Conservation (phyloP, 441 rosid genomes). For the Mallotus repandus region DNA sequence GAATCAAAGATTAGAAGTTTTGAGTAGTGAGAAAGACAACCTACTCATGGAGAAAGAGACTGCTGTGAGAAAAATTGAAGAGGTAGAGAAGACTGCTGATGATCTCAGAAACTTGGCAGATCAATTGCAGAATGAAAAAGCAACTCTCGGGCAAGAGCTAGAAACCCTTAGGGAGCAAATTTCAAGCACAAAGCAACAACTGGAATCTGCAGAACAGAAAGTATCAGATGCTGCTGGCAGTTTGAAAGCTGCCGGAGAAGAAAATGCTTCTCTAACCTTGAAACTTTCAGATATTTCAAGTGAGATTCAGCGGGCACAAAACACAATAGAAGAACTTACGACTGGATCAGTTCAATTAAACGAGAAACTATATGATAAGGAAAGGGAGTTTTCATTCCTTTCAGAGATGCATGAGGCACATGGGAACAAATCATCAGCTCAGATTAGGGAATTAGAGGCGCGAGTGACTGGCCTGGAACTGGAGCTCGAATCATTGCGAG, state of each 20-base stretch:
- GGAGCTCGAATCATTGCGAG: conserved; percentile 49
- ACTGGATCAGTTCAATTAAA: conserved; percentile 45
- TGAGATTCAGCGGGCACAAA: conserved; percentile 53
- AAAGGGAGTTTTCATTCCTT: conserved; percentile 51
- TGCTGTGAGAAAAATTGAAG: conserved; percentile 53
- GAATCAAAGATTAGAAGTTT: conserved; percentile 49
- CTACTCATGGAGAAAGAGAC: conserved; percentile 52
- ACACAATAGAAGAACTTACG: conserved; percentile 36
- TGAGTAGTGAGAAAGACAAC: conserved; percentile 43
- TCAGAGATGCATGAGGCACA: conserved; percentile 54
- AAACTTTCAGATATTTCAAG: conserved; percentile 46
- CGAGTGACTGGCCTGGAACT: conserved; percentile 47
- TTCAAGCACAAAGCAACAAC: conserved; percentile 47
- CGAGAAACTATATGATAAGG: conserved; percentile 53
- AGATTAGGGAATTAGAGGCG: conserved; percentile 50
- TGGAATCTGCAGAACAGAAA: conserved; percentile 52
- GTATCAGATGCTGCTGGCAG: conserved; percentile 43
- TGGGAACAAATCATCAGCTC: conserved; percentile 49
- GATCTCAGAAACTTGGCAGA: conserved; percentile 50
- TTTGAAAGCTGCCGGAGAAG: conserved; percentile 50
- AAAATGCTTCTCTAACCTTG: conserved; percentile 50
- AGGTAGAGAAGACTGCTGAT: conserved; percentile 47
- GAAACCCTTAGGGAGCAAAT: conserved; percentile 40
- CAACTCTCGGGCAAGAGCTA: conserved; percentile 37
- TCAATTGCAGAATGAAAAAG: conserved; percentile 48